Conservation (phyloP, 1,139 yeast genomes). For the Spathaspora sp. region DNA sequence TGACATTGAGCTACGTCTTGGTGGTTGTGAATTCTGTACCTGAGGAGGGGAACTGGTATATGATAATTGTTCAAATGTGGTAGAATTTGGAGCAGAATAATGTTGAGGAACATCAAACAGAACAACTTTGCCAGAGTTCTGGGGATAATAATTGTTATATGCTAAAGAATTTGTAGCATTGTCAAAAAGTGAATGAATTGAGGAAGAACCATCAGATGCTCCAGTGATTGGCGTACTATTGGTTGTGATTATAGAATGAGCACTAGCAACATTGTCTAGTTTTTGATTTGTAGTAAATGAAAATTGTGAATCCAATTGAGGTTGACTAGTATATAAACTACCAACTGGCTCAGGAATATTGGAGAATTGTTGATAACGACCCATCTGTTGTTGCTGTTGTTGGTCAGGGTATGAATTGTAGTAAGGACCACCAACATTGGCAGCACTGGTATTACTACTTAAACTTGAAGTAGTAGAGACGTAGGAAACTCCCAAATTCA, state of each 20-base stretch:
- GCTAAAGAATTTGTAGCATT: constrained; percentile 4
- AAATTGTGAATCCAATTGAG: background rate
- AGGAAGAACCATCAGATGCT: constrained; percentile 7
- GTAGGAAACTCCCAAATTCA: background rate
- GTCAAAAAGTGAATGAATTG: constrained; percentile 14
- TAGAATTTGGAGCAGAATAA: constrained; percentile 9
- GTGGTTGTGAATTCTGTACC: background rate
- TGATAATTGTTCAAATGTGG: constrained; percentile 10
- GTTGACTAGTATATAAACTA: background rate
- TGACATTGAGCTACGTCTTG: background rate
- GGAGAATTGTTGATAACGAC: background rate
- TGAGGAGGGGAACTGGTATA: constrained; percentile 5
- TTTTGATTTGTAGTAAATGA: background rate
- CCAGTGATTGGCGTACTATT: constrained; percentile 4
- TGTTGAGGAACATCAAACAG: constrained; percentile 6
- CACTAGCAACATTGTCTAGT: background rate
- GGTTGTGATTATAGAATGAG: background rate
- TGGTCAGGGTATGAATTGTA: constrained; percentile 6
- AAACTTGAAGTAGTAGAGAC: constrained; percentile 2
- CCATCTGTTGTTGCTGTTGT: constrained; percentile 5
- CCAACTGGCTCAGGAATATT: background rate
- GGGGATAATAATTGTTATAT: constrained; percentile 4
- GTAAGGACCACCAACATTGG: constrained; percentile 20
- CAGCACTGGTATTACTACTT: constrained; percentile 12
- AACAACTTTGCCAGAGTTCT: background rate